Evolutionary conservation across 2,329 filamentous ascomycete species (phyloP).

Genomic region (Aspergillus amoenus): DNA sequence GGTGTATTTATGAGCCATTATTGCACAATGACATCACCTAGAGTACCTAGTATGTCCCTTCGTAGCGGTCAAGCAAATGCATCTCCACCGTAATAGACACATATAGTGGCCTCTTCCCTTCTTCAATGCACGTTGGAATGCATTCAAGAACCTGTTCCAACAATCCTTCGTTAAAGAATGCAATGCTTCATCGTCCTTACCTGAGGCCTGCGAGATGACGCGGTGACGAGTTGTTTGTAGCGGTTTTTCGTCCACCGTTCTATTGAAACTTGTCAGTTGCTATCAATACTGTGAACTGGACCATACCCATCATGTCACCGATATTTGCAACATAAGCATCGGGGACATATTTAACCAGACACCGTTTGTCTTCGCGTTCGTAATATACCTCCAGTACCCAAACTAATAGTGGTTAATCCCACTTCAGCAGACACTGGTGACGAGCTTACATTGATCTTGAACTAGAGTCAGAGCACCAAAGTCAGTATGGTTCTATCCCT

Average conservation of each 20-base stretch:
- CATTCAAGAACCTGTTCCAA: constrained; percentile 4
- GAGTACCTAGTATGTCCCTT: background rate
- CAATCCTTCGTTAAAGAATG: constrained; percentile 8
- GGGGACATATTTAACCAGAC: background rate
- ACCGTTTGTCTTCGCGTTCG: background rate
- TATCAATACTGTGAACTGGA: background rate
- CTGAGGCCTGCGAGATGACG: constrained; percentile 2
- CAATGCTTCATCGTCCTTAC: constrained; percentile 4
- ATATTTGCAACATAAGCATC: constrained; percentile 5
- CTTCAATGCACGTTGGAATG: constrained; percentile 3
- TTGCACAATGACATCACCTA: too few relatives aligned
- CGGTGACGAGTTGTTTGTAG: constrained; percentile 3
- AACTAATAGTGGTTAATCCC: too few relatives aligned
- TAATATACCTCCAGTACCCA: constrained; percentile 2
- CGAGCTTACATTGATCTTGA: background rate
- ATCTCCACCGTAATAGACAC: constrained; percentile 4
- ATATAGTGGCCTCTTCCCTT: background rate
- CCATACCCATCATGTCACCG: background rate
- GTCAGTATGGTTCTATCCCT: constrained; percentile 3
- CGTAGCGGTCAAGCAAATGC: background rate
- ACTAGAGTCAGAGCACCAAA: constrained; percentile 2
- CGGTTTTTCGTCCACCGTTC: constrained; percentile 7
- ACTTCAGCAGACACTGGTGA: background rate
- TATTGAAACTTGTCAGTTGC: background rate
- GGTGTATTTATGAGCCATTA: too few relatives aligned